phyloP scores from a whole-genome alignment of 2,329 filamentous ascomycete genomes.

The Cladosporium sp. region DNA sequence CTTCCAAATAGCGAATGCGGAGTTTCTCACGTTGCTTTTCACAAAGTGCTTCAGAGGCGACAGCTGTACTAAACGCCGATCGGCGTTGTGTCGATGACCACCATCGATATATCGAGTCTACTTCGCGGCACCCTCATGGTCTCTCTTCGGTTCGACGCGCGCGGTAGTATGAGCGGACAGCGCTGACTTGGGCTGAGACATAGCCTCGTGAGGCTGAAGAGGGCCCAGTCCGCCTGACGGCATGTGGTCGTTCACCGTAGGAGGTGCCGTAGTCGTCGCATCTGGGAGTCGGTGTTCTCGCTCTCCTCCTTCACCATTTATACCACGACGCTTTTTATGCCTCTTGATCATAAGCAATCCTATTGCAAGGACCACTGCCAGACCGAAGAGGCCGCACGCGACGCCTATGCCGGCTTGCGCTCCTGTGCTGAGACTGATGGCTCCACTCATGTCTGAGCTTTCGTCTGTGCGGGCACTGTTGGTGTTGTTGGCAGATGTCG shows the following conservation, averaged over 20 bases:
- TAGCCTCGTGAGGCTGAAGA: background rate
- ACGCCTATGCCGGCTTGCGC: slow-evolving; percentile 19
- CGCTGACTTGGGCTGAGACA: background rate
- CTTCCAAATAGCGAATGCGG: background rate
- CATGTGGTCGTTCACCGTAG: background rate
- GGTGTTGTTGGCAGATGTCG: background rate
- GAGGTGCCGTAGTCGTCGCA: background rate
- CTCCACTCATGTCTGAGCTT: background rate
- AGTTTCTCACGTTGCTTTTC: background rate
- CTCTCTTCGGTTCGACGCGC: background rate
- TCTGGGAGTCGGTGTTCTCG: background rate
- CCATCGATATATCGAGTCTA: background rate
- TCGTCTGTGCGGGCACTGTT: background rate
- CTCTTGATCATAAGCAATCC: background rate
- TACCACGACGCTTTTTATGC: background rate
- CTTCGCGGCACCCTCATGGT: background rate
- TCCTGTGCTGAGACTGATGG: slow-evolving; percentile 13
- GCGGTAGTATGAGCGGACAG: background rate
- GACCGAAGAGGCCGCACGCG: slow-evolving; percentile 14
- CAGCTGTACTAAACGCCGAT: background rate
- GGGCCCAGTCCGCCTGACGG: background rate
- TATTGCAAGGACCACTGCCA: slow-evolving; percentile 3
- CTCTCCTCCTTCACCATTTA: background rate
- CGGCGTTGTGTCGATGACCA: background rate
- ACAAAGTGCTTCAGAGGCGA: background rate